phyloP scores from a whole-genome alignment of 306 rosid genomes.

The Coriaria nepalensis region DNA sequence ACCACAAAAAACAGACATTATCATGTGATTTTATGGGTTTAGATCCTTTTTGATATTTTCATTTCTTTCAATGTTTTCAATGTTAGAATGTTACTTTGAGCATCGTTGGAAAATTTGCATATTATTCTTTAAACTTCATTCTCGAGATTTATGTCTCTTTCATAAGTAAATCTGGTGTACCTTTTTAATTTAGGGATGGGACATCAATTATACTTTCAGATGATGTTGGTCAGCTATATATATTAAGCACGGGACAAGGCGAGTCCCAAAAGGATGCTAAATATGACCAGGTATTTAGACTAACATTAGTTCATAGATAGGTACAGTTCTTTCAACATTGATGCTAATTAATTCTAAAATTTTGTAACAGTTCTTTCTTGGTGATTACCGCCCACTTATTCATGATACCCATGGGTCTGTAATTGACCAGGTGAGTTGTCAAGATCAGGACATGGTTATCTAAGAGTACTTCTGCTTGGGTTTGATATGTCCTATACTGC shows the following conservation, averaged over 20 bases:
- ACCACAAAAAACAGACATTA: no score
- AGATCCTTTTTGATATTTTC: no score
- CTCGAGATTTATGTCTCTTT: neutral
- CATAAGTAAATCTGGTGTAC: constrained; percentile 6
- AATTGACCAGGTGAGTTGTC: constrained; percentile 74
- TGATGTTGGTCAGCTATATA: constrained; percentile 91
- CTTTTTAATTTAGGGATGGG: constrained; percentile 61
- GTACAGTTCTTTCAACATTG: constrained; percentile 7
- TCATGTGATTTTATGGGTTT: no score
- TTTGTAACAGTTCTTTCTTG: constrained; percentile 78
- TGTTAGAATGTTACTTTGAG: no score
- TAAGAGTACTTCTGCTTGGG: no score
- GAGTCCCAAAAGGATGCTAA: constrained; percentile 91
- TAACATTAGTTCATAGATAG: neutral
- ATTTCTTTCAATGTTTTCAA: no score
- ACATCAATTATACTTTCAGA: constrained; percentile 92
- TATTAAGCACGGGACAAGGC: constrained; percentile 86
- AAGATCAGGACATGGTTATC: neutral
- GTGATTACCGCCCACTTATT: constrained; percentile 93
- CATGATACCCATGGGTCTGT: constrained; percentile 81
- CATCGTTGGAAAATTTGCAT: no score
- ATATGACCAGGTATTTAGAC: constrained; percentile 71
- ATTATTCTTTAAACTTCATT: constrained; percentile 5
- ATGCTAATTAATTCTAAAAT: constrained; percentile 14
- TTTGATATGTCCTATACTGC: no score